phyloP scores from a whole-genome alignment of 176 grass and related monocot genomes.

The Chloris gayana region DNA sequence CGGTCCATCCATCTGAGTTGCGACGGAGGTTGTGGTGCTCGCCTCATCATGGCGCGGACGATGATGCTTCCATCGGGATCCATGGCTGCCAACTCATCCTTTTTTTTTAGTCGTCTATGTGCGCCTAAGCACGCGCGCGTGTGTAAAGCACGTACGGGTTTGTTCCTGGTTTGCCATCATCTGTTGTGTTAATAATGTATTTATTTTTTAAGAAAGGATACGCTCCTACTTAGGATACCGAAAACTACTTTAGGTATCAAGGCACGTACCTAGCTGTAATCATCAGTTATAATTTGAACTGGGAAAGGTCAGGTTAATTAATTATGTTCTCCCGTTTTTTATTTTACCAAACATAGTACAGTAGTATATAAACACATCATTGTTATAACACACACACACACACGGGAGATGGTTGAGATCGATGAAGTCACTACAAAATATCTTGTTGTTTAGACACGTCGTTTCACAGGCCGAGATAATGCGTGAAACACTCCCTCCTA shows the following conservation, averaged over 20 bases:
- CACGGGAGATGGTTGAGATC: too few relatives aligned
- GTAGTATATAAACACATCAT: too few relatives aligned
- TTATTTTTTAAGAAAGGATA: background rate
- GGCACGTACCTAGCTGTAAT: background rate
- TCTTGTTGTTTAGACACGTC: too few relatives aligned
- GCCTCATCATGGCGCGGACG: slow-evolving; percentile 47
- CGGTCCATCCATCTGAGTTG: background rate
- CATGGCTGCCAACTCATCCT: slow-evolving; percentile 24
- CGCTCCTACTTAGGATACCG: background rate
- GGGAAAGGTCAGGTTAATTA: background rate
- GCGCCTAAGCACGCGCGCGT: slow-evolving; percentile 28
- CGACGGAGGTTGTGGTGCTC: slow-evolving; percentile 41
- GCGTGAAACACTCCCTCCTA: too few relatives aligned
- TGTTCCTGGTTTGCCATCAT: background rate
- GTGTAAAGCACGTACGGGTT: slow-evolving; percentile 28
- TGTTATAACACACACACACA: too few relatives aligned
- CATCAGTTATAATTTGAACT: background rate
- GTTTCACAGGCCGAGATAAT: too few relatives aligned
- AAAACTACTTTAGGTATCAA: too few relatives aligned
- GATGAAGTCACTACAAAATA: too few relatives aligned
- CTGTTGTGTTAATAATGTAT: background rate
- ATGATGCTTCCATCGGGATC: background rate
- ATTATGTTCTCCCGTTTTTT: background rate
- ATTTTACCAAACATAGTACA: background rate
- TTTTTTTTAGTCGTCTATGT: background rate